Evolutionary conservation across 495 filamentous ascomycete genomes (phyloP), one percentile per base, ranked within the genome.

Genomic region (Talaromyces adpressus): DNA sequence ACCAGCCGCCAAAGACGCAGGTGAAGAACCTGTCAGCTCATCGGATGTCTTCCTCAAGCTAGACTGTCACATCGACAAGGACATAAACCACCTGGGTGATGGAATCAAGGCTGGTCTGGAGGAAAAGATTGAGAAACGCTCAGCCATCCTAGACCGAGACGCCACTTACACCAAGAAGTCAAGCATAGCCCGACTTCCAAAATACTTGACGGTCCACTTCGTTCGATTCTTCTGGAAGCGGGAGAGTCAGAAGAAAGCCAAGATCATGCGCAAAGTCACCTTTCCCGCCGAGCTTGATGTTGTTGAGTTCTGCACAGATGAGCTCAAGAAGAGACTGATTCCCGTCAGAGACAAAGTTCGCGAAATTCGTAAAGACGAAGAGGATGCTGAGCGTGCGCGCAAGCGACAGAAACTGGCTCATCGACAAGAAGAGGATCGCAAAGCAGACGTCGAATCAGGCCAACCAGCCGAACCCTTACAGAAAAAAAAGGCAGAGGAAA

Each of bases 251-350:
- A 98, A 98, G 82, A 98, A 98, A 79, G 91, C 93, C 61, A 98
- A 98, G 84, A 98, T 98, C 70, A 92, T 98, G 92, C 89, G 92
- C 67, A 98, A 97, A 75, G 94, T 98, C 52, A 92, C 91, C 0
- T 98, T 98, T 73, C 93, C 93, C 18, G 85, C 87, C 54, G 95
- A 98, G 74, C 79, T 98, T 25, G 94, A 98, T 72, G 87, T 88
- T 4, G 89, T 96, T 9, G 94, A 98, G 69, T 98, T 93, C 76
- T 98, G 94, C 72, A 92, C 93, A 59, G 93, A 97, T 45, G 87
- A 94, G 61, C 81, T 98, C 54, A 85, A 84, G 72, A 87, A 90
- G 68, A 84, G 88, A 65, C 84, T 98, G 47, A 80, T 97, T 58
- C 94, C 94, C 3, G 87, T 98, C 34, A 84, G 94, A 53, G 95